These are phyloP conservation scores for Aspergillus saccharolyticus DNA, from an alignment of 495 filamentous ascomycete genomes.

Conservation along the genomic window DNA sequence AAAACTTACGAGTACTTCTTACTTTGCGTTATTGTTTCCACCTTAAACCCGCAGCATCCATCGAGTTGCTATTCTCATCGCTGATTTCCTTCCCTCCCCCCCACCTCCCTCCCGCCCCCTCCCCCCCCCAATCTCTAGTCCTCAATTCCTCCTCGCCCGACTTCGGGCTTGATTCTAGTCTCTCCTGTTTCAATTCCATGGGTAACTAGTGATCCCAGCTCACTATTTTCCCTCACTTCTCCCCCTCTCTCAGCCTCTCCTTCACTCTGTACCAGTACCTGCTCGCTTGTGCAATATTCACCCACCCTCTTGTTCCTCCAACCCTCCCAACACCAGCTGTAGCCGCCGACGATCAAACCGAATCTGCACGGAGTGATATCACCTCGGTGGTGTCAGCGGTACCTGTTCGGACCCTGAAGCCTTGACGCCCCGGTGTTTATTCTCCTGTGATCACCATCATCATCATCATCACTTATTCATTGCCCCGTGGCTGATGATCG, in stretches of 20 bases:
- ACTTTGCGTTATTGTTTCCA: neutral
- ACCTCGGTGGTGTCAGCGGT: neutral
- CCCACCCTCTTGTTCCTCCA: neutral
- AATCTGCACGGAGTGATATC: conserved; percentile 10
- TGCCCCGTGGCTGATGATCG: conserved; percentile 22
- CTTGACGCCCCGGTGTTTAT: neutral
- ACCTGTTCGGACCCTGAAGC: neutral
- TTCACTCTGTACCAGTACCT: neutral
- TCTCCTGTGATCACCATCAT: neutral
- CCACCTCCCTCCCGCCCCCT: too few species aligned
- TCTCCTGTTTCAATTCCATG: neutral
- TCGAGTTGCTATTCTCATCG: neutral
- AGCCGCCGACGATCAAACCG: conserved; percentile 8
- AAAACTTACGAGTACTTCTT: too few species aligned
- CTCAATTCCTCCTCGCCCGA: neutral
- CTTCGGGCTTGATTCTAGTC: neutral
- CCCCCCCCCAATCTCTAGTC: neutral
- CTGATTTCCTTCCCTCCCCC: neutral
- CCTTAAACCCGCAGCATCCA: neutral
- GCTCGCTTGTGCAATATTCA: neutral
- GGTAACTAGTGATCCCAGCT: neutral
- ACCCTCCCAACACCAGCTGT: neutral
- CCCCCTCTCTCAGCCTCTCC: neutral
- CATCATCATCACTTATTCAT: neutral
- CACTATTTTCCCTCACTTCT: neutral